Percentiles rank a stretch among this genome's conserved stretches.
Evolutionary conservation across 225 moss, liverwort and hornwort genomes (phyloP).

Genomic region (Polytrichum formosum): DNA sequence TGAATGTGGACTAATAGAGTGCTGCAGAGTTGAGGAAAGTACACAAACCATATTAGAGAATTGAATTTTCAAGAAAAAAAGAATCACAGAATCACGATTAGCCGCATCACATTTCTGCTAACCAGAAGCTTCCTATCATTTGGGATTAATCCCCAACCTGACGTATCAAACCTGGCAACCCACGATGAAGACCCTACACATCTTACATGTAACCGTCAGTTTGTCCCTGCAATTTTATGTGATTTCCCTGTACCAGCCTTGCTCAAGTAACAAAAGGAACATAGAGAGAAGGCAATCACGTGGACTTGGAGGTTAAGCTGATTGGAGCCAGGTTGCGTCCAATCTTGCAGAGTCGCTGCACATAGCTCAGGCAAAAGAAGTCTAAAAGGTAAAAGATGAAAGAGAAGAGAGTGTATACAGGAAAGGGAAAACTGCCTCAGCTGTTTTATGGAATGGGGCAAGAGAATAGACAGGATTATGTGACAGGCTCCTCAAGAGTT

Average conservation of each 20-base stretch:
- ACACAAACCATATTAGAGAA: background rate
- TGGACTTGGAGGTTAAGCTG: slow-evolving; percentile 7
- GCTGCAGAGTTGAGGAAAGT: background rate
- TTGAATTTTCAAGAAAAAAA: background rate
- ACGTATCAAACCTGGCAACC: background rate
- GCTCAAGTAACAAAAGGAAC: slow-evolving; percentile 7
- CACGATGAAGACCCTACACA: slow-evolving; percentile 8
- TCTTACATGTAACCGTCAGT: slow-evolving; percentile 1
- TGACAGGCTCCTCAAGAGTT: slow-evolving; percentile 86
- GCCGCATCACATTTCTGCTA: background rate
- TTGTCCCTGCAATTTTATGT: slow-evolving; percentile 2
- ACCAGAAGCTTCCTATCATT: slow-evolving; percentile 1
- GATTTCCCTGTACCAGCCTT: background rate
- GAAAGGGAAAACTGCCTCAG: slow-evolving; percentile 6
- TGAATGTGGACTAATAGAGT: background rate
- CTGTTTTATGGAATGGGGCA: background rate
- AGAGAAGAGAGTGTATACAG: background rate
- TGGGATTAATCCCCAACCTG: slow-evolving; percentile 2
- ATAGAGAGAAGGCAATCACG: slow-evolving; percentile 8
- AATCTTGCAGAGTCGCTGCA: slow-evolving; percentile 7
- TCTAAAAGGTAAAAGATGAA: slow-evolving; percentile 2
- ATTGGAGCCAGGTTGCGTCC: slow-evolving; percentile 1
- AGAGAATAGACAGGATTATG: slow-evolving; percentile 26
- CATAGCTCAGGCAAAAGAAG: slow-evolving; percentile 23
- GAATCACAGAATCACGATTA: background rate